Evolutionary conservation across 257 asterid species (phyloP).

Genomic region (Nicotiana attenuata): DNA sequence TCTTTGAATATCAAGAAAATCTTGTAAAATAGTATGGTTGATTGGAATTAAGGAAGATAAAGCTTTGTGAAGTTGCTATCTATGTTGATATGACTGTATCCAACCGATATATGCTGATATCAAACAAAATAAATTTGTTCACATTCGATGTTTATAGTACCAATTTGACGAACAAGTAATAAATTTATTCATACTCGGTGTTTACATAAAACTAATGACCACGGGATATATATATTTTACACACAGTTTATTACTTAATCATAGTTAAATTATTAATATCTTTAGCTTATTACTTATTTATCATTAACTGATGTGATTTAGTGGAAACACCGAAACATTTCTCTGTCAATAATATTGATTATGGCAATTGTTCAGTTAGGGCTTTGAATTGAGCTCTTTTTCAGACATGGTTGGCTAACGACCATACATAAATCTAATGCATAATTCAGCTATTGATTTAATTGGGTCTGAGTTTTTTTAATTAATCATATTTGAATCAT

Average conservation of each 20-base stretch:
- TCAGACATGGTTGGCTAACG: background rate
- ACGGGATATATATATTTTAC: background rate
- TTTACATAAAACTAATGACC: background rate
- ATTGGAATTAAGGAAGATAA: background rate
- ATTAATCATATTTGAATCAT: background rate
- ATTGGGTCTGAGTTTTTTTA: background rate
- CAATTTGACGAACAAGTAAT: background rate
- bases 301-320: background rate
- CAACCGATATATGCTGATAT: background rate
- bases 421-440: background rate
- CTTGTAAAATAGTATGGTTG: background rate
- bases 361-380: background rate
- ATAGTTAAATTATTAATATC: background rate
- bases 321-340: background rate
- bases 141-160: background rate
- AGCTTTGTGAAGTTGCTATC: background rate
- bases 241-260: too few species aligned
- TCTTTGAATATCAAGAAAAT: background rate
- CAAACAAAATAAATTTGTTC: background rate
- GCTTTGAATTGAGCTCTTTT: background rate
- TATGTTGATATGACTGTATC: background rate
- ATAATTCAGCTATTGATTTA: background rate
- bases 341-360: too few species aligned
- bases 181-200: background rate
- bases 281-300: background rate